These are phyloP conservation scores for Microbotryum silenes-acaulis DNA, from an alignment of 1,284 basidiomycete species.

Conservation along the genomic window DNA sequence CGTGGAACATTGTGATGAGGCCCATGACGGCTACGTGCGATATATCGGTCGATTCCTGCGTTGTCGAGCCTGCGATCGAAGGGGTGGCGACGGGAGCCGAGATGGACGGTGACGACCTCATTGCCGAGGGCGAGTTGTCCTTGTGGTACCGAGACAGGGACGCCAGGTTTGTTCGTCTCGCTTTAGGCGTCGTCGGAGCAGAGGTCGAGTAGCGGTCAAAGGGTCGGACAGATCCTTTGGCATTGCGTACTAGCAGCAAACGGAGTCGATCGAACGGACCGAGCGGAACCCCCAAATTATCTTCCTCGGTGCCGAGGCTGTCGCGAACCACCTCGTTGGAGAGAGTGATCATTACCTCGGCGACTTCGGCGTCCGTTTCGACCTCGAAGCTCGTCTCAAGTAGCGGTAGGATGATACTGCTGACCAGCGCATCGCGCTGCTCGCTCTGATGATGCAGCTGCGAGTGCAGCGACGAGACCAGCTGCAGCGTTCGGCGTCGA, in stretches of 20 bases:
- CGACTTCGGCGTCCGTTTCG: conserved; percentile 41
- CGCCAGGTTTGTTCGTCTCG: conserved; percentile 2
- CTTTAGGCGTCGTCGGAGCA: conserved; percentile 8
- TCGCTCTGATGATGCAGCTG: conserved; percentile 43
- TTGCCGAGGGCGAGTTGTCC: conserved; percentile 10
- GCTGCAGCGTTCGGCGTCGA: conserved; percentile 37
- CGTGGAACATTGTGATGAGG: conserved; percentile 58
- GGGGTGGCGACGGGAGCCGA: neutral
- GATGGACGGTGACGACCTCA: conserved; percentile 5
- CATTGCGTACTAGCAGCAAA: conserved; percentile 38
- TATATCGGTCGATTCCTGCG: conserved; percentile 17
- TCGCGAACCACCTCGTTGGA: conserved; percentile 43
- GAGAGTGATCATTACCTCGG: conserved; percentile 41
- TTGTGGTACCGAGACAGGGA: conserved; percentile 18
- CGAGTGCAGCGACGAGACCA: conserved; percentile 43
- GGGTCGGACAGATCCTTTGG: conserved; percentile 32
- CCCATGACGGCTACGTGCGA: conserved; percentile 48
- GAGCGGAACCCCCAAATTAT: conserved; percentile 11
- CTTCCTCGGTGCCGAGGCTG: conserved; percentile 39
- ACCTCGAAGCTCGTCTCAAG: conserved; percentile 41
- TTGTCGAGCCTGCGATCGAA: neutral
- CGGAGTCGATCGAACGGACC: conserved; percentile 39
- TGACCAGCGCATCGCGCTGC: conserved; percentile 41
- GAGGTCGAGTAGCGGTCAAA: conserved; percentile 15
- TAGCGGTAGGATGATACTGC: conserved; percentile 43